phyloP scores from a whole-genome alignment of 345 rosid species.

The Rhodamnia rubescens region DNA sequence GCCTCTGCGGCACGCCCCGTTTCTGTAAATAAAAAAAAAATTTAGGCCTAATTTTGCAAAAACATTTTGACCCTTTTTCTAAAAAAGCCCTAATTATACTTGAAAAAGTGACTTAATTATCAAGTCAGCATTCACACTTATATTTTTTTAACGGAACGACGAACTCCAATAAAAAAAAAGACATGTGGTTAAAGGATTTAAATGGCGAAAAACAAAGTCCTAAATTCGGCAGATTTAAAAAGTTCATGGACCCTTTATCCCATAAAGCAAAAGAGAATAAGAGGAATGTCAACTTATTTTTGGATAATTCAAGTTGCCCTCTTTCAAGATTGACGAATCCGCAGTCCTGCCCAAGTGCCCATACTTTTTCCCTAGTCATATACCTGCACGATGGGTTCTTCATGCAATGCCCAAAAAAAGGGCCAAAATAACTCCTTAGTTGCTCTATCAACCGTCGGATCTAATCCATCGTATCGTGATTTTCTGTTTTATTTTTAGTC shows the following conservation, averaged over 20 bases:
- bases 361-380: neutral
- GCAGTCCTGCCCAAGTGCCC: neutral
- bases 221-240: neutral
- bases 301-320: neutral
- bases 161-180: neutral
- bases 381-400: no score
- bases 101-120: neutral
- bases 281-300: neutral
- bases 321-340: neutral
- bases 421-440: no score
- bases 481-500: neutral
- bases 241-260: neutral
- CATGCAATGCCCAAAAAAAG: no score
- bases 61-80: no score
- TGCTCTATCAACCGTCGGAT: no score
- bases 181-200: neutral
- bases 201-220: neutral
- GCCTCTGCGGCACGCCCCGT: no score
- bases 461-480: neutral
- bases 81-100: no score
- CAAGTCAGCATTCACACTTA: neutral
- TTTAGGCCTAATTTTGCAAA: no score
- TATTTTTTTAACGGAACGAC: neutral
- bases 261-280: neutral
- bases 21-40: no score